Evolutionary conservation across 441 rosid species (phyloP).

Genomic region (Erodium chrysanthum): DNA sequence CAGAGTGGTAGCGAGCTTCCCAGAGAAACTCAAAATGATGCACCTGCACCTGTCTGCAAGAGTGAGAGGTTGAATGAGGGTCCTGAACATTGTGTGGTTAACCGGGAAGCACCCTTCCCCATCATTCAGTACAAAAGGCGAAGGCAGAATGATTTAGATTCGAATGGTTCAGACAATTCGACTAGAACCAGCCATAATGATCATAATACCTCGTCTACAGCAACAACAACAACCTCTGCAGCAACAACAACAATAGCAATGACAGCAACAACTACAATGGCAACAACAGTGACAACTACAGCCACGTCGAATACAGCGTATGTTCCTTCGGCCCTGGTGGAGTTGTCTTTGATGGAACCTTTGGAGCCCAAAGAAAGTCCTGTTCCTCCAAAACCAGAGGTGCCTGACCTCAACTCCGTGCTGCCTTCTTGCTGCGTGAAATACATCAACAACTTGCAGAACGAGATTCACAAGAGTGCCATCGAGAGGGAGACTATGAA

Average conservation of each 20-base stretch:
- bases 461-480: slow-evolving; percentile 55
- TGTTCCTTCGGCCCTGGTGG: slow-evolving; percentile 50
- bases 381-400: slow-evolving; percentile 1
- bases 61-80: slow-evolving; percentile 39
- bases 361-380: slow-evolving; percentile 29
- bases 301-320: slow-evolving; percentile 24
- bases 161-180: slow-evolving; percentile 46
- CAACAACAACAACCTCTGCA: slow-evolving; percentile 20
- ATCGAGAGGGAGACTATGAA: slow-evolving; percentile 62
- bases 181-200: slow-evolving; percentile 29
- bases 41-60: slow-evolving; percentile 34
- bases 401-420: slow-evolving; percentile 16
- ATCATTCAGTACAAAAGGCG: slow-evolving; percentile 65
- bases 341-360: slow-evolving; percentile 64
- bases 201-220: slow-evolving; percentile 56
- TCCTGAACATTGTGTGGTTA: slow-evolving; percentile 39
- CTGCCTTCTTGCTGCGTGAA: slow-evolving; percentile 43
- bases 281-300: slow-evolving; percentile 21
- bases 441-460: slow-evolving; percentile 47
- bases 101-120: slow-evolving; percentile 53
- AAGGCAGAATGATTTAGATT: slow-evolving; percentile 41
- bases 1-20: slow-evolving; percentile 34
- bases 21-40: slow-evolving; percentile 27
- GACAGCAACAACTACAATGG: slow-evolving; percentile 23
- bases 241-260: slow-evolving; percentile 13